These are phyloP conservation scores for Alopecurus myosuroides DNA, from an alignment of 176 grass and related monocot genomes.

Conservation along the genomic window DNA sequence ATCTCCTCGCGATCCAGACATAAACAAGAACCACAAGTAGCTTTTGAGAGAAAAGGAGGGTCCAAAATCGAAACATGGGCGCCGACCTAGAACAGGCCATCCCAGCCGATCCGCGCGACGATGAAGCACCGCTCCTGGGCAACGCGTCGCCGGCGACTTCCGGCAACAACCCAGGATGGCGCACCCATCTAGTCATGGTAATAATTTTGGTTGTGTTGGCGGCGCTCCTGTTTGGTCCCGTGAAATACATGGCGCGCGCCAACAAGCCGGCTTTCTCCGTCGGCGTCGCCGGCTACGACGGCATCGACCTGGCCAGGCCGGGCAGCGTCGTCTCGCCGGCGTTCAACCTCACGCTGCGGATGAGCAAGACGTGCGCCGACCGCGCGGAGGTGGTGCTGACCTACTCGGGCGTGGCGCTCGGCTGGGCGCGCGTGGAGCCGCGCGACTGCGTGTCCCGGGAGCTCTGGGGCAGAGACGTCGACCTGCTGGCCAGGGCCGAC, in stretches of 20 bases:
- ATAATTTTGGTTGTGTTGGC: background rate
- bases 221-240: background rate
- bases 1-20: background rate
- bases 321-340: background rate
- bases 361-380: slow-evolving; percentile 5
- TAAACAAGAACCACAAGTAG: background rate
- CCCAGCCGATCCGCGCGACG: background rate
- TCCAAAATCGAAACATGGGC: background rate
- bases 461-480: background rate
- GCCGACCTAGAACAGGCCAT: background rate
- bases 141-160: background rate
- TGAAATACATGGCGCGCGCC: background rate
- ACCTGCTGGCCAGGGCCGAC: background rate
- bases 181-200: background rate
- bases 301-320: too few relatives aligned
- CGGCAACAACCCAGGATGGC: too few relatives aligned
- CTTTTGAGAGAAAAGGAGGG: too few relatives aligned
- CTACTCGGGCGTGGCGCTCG: slow-evolving; percentile 1
- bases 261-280: background rate
- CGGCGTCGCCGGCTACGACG: background rate
- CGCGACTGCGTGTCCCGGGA: background rate
- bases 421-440: background rate
- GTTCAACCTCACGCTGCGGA: slow-evolving; percentile 11
- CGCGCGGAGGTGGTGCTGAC: background rate
- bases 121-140: background rate